Base-by-base conservation (phyloP, 2,329 filamentous ascomycete species). In the Aspergillus flavus region DNA sequence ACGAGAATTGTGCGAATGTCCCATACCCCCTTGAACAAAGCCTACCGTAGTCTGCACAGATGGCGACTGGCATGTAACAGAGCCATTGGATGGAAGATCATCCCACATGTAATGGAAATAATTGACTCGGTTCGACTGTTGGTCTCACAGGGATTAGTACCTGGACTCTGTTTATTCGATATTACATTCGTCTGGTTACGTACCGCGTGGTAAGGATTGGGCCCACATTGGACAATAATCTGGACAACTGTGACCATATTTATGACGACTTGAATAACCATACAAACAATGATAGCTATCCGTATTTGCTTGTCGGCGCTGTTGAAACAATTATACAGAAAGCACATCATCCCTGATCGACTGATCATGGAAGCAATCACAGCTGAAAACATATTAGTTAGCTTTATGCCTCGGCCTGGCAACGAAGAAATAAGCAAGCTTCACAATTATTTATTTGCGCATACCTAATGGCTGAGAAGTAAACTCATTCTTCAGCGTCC, bases 31-130 rank as follows among this genome's bases (percentile, higher is more conserved):
- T n/a, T 43, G 41, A 21, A 43, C 41, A 43, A n/a, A 43, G 19
- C 41, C n/a, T 19, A 43, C 19, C 11, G 41, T 43, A n/a, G 41
- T 43, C 19, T 43, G 41, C 41, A 43, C 41, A 2, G 41, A 21
- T 43, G 41, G 21, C 6, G 69, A 71, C 64, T 78, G 76, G 39
- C 76, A 78, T 12, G 62, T 65, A 4, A 78, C 75, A 1, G 76
- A 78, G 3, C 74, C 73, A 63, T 78, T 72, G 10, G 62, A 50
- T 7, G 76, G 76, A 1, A 76, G 64, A 6, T 72, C 69, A 63
- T 76, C 76, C 76, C 76, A 78, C 75, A 77, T 76, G 39, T 78
- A 78, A 48, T 78, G 72, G 59, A 78, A 78, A 54, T 77, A 78
- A 36, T 66, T 58, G 5, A 73, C 64, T 21, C 76, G 68, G 57